Evolutionary conservation across 352 stramenopile species (phyloP).

Genomic region (Globisporangium irregulare): DNA sequence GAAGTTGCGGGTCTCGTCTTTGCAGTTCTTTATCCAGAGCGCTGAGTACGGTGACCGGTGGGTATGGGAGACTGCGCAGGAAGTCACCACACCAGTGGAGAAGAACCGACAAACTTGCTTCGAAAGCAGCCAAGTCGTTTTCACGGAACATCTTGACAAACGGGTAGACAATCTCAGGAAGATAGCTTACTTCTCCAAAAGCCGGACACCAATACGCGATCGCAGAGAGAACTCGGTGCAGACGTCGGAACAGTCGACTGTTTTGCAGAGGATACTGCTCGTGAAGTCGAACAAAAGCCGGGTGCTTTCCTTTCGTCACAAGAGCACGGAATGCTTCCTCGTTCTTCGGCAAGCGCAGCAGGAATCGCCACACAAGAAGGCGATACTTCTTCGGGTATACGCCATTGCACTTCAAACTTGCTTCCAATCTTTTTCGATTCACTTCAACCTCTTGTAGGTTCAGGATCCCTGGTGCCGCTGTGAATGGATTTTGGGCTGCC

Average conservation of each 20-base stretch:
- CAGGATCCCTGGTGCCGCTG: not conserved
- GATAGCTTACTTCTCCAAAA: conserved; percentile 82
- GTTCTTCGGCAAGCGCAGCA: conserved; percentile 84
- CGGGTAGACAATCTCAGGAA: conserved; percentile 84
- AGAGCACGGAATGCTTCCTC: conserved; percentile 73
- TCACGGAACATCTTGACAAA: conserved; percentile 86
- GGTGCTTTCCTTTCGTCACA: conserved; percentile 72
- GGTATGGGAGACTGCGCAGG: conserved; percentile 79
- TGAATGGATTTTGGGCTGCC: conserved; percentile 8
- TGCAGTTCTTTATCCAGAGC: conserved; percentile 73
- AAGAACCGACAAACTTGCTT: conserved; percentile 83
- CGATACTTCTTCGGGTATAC: conserved; percentile 83
- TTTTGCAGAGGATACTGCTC: conserved; percentile 83
- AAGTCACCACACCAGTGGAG: conserved; percentile 84
- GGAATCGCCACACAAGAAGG: conserved; percentile 79
- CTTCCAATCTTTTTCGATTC: conserved; percentile 61
- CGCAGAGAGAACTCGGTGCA: conserved; percentile 78
- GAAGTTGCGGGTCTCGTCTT: conserved; percentile 62
- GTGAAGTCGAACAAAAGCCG: conserved; percentile 59
- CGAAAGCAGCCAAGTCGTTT: conserved; percentile 89
- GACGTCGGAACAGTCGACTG: conserved; percentile 62
- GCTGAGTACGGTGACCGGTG: conserved; percentile 67
- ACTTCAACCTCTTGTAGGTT: conserved; percentile 40
- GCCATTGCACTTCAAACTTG: conserved; percentile 66
- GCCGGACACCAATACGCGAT: conserved; percentile 90